Evolutionary conservation across 306 rosid genomes (phyloP).

Genomic region (Rosa persica): DNA sequence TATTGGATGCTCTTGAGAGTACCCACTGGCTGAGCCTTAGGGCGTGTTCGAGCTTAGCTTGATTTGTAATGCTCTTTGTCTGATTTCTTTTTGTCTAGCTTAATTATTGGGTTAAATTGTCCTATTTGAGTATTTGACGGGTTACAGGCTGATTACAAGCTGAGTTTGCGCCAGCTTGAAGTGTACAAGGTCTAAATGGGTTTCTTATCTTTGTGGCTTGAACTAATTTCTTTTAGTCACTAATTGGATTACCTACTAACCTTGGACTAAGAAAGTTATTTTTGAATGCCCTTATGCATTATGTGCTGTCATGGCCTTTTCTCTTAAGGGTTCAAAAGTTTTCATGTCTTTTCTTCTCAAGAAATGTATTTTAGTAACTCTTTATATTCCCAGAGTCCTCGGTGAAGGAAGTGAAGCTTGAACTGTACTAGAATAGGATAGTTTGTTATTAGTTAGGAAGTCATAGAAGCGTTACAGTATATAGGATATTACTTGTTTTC

Average conservation of each 20-base stretch:
- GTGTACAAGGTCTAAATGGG: neutral
- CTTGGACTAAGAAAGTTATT: neutral
- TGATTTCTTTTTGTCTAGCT: neutral
- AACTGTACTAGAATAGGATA: neutral
- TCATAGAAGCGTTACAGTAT: neutral
- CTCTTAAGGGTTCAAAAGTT: neutral
- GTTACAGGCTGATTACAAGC: neutral
- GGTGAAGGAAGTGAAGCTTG: neutral
- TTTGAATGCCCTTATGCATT: neutral
- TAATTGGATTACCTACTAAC: neutral
- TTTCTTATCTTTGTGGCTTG: neutral
- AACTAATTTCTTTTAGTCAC: neutral
- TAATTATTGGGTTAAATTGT: neutral
- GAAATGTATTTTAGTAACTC: neutral
- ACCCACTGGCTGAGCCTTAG: conserved; percentile 4
- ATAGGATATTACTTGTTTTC: neutral
- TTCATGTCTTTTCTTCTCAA: neutral
- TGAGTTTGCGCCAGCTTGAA: neutral
- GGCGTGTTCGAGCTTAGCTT: neutral
- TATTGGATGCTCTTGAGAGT: neutral
- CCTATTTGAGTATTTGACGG: neutral
- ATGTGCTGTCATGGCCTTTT: neutral
- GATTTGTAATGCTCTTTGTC: neutral
- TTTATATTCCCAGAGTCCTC: neutral
- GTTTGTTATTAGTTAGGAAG: neutral